A percentile compares a stretch with the other conserved stretches of the same genome.
Conservation (phyloP, 2,329 filamentous ascomycete species). For the Fusarium sp. region DNA sequence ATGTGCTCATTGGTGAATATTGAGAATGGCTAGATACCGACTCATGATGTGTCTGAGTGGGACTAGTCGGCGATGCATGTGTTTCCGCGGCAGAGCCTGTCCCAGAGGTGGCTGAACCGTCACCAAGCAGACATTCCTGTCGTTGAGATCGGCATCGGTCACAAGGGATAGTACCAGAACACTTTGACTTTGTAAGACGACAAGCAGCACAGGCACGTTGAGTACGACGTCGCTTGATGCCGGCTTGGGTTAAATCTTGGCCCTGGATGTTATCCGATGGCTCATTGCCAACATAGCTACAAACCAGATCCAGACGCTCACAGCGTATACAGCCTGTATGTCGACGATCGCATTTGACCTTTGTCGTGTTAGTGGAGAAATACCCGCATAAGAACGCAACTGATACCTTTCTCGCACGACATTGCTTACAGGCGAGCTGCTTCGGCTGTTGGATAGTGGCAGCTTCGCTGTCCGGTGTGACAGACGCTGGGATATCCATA, state of each 20-base stretch:
- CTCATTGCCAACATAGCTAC: constrained; percentile 15
- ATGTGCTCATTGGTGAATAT: neutral
- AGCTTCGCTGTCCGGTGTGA: neutral
- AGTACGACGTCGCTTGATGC: constrained; percentile 43
- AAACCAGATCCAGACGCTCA: constrained; percentile 27
- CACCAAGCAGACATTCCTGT: constrained; percentile 15
- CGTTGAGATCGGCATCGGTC: constrained; percentile 43
- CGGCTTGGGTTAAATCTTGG: constrained; percentile 43
- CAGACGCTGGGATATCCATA: constrained; percentile 6
- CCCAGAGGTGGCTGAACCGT: neutral
- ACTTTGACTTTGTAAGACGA: constrained; percentile 51
- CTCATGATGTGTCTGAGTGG: constrained; percentile 7
- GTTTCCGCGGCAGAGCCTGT: neutral
- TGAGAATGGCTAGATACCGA: constrained; percentile 2
- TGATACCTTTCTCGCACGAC: constrained; percentile 42
- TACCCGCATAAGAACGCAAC: neutral
- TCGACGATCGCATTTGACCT: constrained; percentile 45
- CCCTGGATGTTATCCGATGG: neutral
- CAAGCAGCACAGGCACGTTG: constrained; percentile 49
- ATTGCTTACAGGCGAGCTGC: constrained; percentile 39
- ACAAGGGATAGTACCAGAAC: constrained; percentile 50
- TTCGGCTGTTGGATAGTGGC: constrained; percentile 8
- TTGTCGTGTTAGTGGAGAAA: constrained; percentile 16
- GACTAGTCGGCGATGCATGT: constrained; percentile 18
- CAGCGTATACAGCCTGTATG: constrained; percentile 32